These are phyloP conservation scores for Solanum megistacrolobum DNA, from an alignment of 257 asterid genomes.

Conservation along the genomic window DNA sequence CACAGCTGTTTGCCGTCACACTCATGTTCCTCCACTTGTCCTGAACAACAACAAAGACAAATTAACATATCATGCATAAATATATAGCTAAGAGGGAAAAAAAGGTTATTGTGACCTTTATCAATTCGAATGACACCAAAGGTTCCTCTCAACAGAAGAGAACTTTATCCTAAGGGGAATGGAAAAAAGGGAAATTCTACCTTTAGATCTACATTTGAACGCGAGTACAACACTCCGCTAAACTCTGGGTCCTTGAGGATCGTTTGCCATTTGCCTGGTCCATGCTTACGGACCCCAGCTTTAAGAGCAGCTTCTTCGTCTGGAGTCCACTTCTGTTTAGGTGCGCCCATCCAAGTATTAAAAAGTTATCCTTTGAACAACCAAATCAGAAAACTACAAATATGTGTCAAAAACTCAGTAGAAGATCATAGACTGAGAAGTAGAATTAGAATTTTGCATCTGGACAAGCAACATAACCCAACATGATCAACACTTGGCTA, in stretches of 20 bases:
- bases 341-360: conserved; percentile 69
- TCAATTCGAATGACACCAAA: too few relatives aligned
- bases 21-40: conserved; percentile 81
- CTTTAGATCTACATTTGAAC: conserved; percentile 98
- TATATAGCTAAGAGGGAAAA: neutral
- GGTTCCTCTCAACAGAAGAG: neutral
- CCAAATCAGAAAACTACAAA: neutral
- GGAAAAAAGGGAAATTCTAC: conserved; percentile 18
- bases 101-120: neutral
- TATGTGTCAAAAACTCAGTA: neutral
- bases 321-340: conserved; percentile 96
- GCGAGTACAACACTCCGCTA: conserved; percentile 59
- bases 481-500: neutral
- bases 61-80: neutral
- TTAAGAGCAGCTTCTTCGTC: conserved; percentile 98
- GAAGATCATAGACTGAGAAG: neutral
- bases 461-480: neutral
- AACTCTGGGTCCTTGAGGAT: conserved; percentile 90
- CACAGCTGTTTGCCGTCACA: too few relatives aligned
- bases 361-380: neutral
- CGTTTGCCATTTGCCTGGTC: conserved; percentile 95
- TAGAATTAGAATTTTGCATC: neutral
- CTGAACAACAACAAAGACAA: conserved; percentile 24
- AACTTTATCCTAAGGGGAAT: neutral
- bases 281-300: conserved; percentile 90